Evolutionary conservation across 2,329 filamentous ascomycete species (phyloP), one percentile per base, ranked within the genome.

Genomic region (Diaporthe humulicola): DNA sequence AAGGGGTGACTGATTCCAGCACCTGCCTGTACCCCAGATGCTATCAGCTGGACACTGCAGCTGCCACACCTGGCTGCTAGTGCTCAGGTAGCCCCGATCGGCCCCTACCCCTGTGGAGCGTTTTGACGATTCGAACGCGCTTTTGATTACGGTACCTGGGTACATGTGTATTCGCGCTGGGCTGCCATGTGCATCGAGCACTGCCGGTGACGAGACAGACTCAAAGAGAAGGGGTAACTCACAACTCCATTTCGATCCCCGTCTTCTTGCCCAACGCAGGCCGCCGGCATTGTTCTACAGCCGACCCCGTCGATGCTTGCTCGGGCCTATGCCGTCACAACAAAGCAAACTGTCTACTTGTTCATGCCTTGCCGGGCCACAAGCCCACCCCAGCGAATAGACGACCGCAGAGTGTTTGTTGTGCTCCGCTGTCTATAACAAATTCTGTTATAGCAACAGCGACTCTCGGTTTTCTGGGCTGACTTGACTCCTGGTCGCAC

Each of bases 361-460:
- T 72, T 64, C 70, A 72, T 72, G 70, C 70, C 70, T 72, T 60
- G 57, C 70, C 45, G 61, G 70, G 70, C 70, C 70, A 33, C 38
- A 64, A 50, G 67, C 67, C 40, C 67, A 48, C 50, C 50, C 67
- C 22, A 70, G 67, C 67, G 67, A 70, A 70, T 60, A 72, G 36
- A 72, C 57, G 57, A n/a, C 58, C 70, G 57, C 57, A 42, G 45
- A 64, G 57, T 72, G 57, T 64, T 64, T 60, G 60, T 74, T 57
- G 70, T 74, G 73, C 73, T 71, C 66, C 66, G 67, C 72, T 58
- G 42, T 74, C 74, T 64, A 64, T 75, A 73, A 38, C 74, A 66
- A 67, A 74, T 50, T 71, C 74, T 64, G 64, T 60, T 69, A 74
- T 66, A 67, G 56, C 71, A 66, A 45, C 50, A 61, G 60, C 45